Conservation (phyloP, 2,329 filamentous ascomycete species). For the Neoscytalidium dimidiatum region DNA sequence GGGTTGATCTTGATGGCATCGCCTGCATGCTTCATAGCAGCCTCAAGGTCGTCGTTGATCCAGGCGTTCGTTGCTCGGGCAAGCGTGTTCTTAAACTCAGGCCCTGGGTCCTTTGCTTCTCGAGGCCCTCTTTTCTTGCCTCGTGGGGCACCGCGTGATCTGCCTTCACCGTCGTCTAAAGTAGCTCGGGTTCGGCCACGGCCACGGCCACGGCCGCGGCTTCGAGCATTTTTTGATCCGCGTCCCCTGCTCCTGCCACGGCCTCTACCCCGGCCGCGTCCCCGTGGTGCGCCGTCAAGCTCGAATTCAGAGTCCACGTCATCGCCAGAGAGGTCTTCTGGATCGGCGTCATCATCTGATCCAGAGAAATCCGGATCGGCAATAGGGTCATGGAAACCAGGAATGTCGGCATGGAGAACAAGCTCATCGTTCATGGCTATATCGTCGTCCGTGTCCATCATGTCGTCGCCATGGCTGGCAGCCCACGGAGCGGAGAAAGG, state of each 20-base stretch:
- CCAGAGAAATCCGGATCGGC: constrained; percentile 39
- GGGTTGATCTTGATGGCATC: constrained; percentile 52
- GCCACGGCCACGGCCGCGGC: constrained; percentile 31
- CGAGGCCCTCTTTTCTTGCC: constrained; percentile 42
- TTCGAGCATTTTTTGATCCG: constrained; percentile 14
- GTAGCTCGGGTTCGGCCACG: constrained; percentile 9
- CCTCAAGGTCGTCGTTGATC: constrained; percentile 61
- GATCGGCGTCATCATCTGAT: constrained; percentile 30
- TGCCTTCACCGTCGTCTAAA: constrained; percentile 22
- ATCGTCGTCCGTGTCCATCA: constrained; percentile 30
- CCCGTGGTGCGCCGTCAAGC: background rate
- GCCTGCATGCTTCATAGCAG: constrained; percentile 37
- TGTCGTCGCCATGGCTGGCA: background rate
- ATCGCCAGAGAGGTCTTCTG: constrained; percentile 10
- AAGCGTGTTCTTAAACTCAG: constrained; percentile 69
- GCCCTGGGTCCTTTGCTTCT: constrained; percentile 67
- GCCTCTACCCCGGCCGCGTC: constrained; percentile 18
- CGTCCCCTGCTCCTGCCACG: constrained; percentile 5
- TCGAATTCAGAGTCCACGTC: constrained; percentile 16
- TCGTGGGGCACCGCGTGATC: constrained; percentile 24
- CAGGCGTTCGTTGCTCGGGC: constrained; percentile 69
- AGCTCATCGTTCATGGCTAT: constrained; percentile 25
- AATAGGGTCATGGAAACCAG: constrained; percentile 33
- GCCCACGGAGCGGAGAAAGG: background rate
- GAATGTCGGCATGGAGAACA: constrained; percentile 25